phyloP scores from a whole-genome alignment of 129 eudicot species.

The Flaveria bidentis region DNA sequence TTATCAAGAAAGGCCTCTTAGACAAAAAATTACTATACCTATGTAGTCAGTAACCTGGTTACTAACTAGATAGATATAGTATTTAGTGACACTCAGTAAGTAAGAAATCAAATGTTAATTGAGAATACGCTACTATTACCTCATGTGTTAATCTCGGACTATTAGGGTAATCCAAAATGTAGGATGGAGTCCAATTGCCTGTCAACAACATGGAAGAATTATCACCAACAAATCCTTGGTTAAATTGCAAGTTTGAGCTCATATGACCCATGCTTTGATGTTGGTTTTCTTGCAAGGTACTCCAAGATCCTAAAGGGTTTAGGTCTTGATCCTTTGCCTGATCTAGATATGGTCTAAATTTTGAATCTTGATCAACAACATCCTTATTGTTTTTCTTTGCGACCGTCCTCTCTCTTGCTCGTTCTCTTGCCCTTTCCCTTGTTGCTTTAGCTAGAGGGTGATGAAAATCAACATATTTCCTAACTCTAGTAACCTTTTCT shows the following conservation, averaged over 20 bases:
- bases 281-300: conserved; percentile 21
- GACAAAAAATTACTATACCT: not conserved
- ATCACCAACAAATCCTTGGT: conserved; percentile 37
- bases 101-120: not conserved
- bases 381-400: conserved; percentile 35
- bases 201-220: conserved; percentile 34
- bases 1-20: not conserved
- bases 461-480: conserved; percentile 42
- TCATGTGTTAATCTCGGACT: conserved; percentile 31
- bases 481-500: conserved; percentile 27
- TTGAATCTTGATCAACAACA: conserved; percentile 25
- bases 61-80: not conserved
- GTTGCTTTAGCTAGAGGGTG: conserved; percentile 53
- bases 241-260: conserved; percentile 18
- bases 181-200: conserved; percentile 23
- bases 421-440: conserved; percentile 62
- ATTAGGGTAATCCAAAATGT: conserved; percentile 26
- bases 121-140: conserved; percentile 23
- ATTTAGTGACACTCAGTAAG: too few relatives aligned
- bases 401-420: conserved; percentile 74
- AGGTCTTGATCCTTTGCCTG: conserved; percentile 24
- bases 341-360: conserved; percentile 16
- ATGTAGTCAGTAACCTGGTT: not conserved
- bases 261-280: conserved; percentile 12
- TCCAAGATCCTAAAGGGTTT: conserved; percentile 40